phyloP scores from a whole-genome alignment of 2,329 filamentous ascomycete species.

The Exophiala sp. region DNA sequence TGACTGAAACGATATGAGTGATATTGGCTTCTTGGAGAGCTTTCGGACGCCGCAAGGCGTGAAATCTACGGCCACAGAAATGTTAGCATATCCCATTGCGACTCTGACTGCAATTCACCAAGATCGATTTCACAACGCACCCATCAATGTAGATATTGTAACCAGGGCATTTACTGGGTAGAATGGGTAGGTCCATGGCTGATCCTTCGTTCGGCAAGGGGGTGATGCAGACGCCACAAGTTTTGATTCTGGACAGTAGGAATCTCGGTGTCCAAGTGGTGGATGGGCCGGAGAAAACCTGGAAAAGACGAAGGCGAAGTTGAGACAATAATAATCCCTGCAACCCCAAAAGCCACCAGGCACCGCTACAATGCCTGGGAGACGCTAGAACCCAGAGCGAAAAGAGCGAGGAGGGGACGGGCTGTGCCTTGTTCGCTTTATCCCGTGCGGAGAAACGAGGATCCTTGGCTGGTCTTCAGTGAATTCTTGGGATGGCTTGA shows the following conservation, averaged over 20 bases:
- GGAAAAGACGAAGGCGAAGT: background rate
- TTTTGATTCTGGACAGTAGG: too few species aligned
- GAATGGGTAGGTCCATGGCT: slow-evolving; percentile 22
- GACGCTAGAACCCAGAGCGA: background rate
- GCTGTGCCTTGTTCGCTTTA: background rate
- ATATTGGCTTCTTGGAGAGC: slow-evolving; percentile 67
- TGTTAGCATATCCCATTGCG: too few species aligned
- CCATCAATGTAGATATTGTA: slow-evolving; percentile 72
- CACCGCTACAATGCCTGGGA: background rate
- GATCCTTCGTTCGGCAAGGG: background rate
- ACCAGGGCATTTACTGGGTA: slow-evolving; percentile 49
- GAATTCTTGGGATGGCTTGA: too few species aligned
- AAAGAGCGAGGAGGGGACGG: background rate
- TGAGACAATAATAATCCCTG: background rate
- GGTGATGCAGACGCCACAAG: background rate
- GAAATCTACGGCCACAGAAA: slow-evolving; percentile 57
- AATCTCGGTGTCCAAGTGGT: too few species aligned
- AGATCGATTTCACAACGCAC: slow-evolving; percentile 41
- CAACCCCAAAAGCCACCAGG: background rate
- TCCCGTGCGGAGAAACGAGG: too few species aligned
- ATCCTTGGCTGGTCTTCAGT: too few species aligned
- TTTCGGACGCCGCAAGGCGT: slow-evolving; percentile 66
- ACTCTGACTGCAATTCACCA: background rate
- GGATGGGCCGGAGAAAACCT: too few species aligned
- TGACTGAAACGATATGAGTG: slow-evolving; percentile 83